Evolutionary conservation across 2,329 filamentous ascomycete species (phyloP), one percentile per base, ranked within the genome.

Genomic region (Sordariomycetes sp.): DNA sequence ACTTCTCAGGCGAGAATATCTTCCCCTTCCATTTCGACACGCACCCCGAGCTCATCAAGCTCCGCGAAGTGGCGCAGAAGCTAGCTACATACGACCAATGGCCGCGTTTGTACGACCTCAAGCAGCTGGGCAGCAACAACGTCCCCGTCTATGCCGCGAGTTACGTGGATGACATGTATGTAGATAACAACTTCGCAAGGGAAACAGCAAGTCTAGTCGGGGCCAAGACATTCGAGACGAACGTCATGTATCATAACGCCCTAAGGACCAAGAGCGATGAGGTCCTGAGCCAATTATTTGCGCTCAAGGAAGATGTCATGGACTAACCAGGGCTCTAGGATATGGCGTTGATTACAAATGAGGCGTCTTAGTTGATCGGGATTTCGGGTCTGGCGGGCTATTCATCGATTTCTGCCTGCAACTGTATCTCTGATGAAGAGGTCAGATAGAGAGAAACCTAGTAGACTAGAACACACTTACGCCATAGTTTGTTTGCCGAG

Each of bases 1-100:
- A 73, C 55, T 94, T 95, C 60, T 86, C 85, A 0, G 87, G 88
- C 39, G 90, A 96, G 61, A 95, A 94, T 86, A 74, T 94, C 33
- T 94, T 79, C 54, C 81, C 83, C 1, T 82, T 84, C 57, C 83
- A 88, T 68, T 88, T 94, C 45, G 76, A 87, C 24, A 80, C 80
- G 12, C 90, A 86, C 49, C 66, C 75, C 1, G 86, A 93, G 54
- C 73, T 96, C 15, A 61, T 61, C n/a, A 64, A 75, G 37, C 58
- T 96, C 30, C 72, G 71, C 35, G 64, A 75, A 9, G 80, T 78
- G 0, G 86, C 86, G 0, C 64, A 88, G 8, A 66, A 78, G 16
- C 66, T 95, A 18, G 88, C 88, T 1, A 49, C 64, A 1, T 72
- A 73, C 29, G 57, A 69, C 5, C 70, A 79, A 40, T 95, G 90